Percentiles rank a stretch among this genome's conserved stretches.
Conservation (phyloP, 1,139 yeast genomes). For the Suhomyces yuchorum region DNA sequence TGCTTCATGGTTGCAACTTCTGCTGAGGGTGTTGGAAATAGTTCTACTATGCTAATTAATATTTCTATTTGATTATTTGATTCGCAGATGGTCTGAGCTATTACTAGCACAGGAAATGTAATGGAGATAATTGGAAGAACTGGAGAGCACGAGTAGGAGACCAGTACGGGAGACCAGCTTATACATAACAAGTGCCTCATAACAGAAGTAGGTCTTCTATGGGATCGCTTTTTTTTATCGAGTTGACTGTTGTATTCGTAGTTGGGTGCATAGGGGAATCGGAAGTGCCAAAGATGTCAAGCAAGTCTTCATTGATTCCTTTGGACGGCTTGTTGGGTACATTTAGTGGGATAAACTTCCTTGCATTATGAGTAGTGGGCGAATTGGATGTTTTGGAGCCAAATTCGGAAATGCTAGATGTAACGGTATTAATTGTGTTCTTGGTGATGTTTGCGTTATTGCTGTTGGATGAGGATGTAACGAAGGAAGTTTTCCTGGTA, state of each 20-base stretch:
- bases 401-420: not conserved
- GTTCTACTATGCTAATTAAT: not conserved
- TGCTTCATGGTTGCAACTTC: not conserved
- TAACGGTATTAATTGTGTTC: not conserved
- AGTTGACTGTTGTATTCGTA: not conserved
- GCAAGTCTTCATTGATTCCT: conserved; percentile 7
- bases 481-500: not conserved
- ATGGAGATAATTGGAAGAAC: too few species aligned
- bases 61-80: not conserved
- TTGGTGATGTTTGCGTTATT: not conserved
- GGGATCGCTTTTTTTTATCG: not conserved
- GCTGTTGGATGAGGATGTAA: not conserved
- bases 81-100: not conserved
- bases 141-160: too few species aligned
- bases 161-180: too few species aligned
- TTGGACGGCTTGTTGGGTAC: not conserved
- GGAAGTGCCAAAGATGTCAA: conserved; percentile 12
- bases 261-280: not conserved
- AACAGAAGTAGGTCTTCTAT: conserved; percentile 9
- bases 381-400: not conserved
- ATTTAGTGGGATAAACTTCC: conserved; percentile 9
- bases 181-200: too few species aligned
- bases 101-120: too few species aligned
- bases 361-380: not conserved
- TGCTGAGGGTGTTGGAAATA: not conserved